Conservation (phyloP, 305 asterid species). For the Fraxinus sp. region DNA sequence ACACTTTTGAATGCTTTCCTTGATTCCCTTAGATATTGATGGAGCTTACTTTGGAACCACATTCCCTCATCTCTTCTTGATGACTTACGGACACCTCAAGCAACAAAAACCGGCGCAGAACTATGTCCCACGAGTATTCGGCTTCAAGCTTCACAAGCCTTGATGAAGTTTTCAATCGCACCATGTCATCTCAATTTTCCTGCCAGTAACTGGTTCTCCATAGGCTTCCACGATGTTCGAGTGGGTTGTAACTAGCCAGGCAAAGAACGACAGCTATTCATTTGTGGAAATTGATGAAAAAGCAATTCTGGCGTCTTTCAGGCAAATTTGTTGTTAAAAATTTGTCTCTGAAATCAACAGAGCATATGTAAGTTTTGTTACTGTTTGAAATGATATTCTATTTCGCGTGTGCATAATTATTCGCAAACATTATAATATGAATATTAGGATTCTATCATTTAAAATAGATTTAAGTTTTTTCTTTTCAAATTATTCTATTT, state of each 20-base stretch:
- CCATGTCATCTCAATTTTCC: background rate
- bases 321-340: background rate
- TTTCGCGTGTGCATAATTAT: background rate
- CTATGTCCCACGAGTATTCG: constrained; percentile 27
- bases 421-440: background rate
- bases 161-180: background rate
- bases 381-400: background rate
- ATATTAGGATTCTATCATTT: background rate
- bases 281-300: background rate
- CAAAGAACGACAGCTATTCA: background rate
- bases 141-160: constrained; percentile 33
- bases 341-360: background rate
- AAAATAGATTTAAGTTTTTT: background rate
- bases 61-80: constrained; percentile 34
- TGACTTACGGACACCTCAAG: constrained; percentile 28
- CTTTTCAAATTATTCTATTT: background rate
- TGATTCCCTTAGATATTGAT: constrained; percentile 24
- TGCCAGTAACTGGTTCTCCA: background rate
- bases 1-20: constrained; percentile 5
- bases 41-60: constrained; percentile 31
- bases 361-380: constrained; percentile 5
- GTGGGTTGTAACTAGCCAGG: background rate
- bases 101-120: constrained; percentile 25
- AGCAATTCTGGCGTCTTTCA: background rate
- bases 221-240: background rate